Conservation (phyloP, 1,139 yeast species). For the Fermentozyma sake region DNA sequence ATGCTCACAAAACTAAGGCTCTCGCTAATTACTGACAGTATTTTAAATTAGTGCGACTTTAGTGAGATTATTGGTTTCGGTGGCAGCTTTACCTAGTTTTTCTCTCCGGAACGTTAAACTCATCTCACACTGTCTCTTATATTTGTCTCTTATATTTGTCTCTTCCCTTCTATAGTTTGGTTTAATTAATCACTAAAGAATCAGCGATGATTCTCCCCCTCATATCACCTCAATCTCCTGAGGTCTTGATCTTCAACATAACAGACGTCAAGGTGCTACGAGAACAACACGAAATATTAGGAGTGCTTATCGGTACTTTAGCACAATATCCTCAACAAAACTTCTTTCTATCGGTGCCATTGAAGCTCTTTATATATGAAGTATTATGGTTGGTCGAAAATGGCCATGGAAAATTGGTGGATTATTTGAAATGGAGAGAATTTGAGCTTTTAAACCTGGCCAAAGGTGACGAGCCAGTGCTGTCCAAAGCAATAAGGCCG, state of each 20-base stretch:
- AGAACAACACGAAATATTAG: slow-evolving; percentile 49
- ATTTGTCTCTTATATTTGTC: no score
- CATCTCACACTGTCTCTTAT: no score
- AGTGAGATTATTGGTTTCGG: no score
- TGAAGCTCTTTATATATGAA: slow-evolving; percentile 71
- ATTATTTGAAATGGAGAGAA: slow-evolving; percentile 20
- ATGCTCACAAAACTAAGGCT: no score
- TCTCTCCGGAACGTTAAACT: no score
- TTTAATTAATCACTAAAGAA: no score
- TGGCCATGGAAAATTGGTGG: slow-evolving; percentile 34
- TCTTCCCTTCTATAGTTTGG: no score
- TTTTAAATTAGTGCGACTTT: no score
- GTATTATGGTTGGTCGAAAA: slow-evolving; percentile 57
- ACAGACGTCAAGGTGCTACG: slow-evolving; percentile 53
- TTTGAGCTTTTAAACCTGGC: slow-evolving; percentile 2
- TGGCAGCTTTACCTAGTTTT: no score
- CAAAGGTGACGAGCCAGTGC: slow-evolving; percentile 1
- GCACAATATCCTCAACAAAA: slow-evolving; percentile 92
- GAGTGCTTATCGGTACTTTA: slow-evolving; percentile 76
- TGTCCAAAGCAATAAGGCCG: not conserved
- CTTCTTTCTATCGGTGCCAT: slow-evolving; percentile 76
- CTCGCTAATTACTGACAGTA: no score
- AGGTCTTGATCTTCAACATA: slow-evolving; percentile 47
- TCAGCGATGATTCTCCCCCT: no score
- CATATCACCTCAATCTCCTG: slow-evolving; percentile 10